These are phyloP conservation scores for Ilyonectria robusta DNA, from an alignment of 2,329 filamentous ascomycete genomes.

Conservation along the genomic window DNA sequence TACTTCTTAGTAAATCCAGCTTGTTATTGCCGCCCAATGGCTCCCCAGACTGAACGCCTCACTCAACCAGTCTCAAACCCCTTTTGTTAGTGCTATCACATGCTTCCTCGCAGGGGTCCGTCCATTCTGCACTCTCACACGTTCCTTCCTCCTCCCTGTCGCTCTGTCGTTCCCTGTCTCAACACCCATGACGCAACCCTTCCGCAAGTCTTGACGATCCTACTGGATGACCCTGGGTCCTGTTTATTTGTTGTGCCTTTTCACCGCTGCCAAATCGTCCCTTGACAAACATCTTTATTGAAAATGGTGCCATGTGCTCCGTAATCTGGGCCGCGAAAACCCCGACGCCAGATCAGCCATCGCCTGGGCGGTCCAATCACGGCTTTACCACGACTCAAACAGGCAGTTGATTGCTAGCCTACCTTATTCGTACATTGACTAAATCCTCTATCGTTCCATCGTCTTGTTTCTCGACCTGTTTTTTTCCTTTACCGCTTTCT, in stretches of 20 bases:
- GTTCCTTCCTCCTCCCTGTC: slow-evolving; percentile 5
- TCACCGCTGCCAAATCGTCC: slow-evolving; percentile 26
- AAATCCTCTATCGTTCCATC: slow-evolving; percentile 5
- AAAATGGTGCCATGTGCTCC: slow-evolving; percentile 32
- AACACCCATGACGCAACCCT: slow-evolving; percentile 44
- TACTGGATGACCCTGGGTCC: slow-evolving; percentile 17
- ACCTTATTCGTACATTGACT: slow-evolving; percentile 30
- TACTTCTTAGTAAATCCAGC: background rate
- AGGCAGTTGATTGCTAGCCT: slow-evolving; percentile 31
- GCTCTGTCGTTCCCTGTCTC: slow-evolving; percentile 11
- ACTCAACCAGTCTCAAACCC: slow-evolving; percentile 13
- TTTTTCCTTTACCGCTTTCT: background rate
- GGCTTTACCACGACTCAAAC: slow-evolving; percentile 37
- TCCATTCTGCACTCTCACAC: background rate
- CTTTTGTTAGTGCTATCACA: slow-evolving; percentile 27
- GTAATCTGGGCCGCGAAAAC: slow-evolving; percentile 20
- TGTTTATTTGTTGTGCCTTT: slow-evolving; percentile 19
- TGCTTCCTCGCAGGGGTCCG: slow-evolving; percentile 26
- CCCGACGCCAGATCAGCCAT: slow-evolving; percentile 14
- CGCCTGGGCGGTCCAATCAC: slow-evolving; percentile 28
- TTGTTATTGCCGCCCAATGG: slow-evolving; percentile 5
- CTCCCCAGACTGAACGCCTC: background rate
- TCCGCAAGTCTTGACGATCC: slow-evolving; percentile 4
- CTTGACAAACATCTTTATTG: slow-evolving; percentile 22
- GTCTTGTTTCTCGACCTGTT: background rate